Conservation (phyloP, 2,329 filamentous ascomycete genomes). For the Apiospora hydei region DNA sequence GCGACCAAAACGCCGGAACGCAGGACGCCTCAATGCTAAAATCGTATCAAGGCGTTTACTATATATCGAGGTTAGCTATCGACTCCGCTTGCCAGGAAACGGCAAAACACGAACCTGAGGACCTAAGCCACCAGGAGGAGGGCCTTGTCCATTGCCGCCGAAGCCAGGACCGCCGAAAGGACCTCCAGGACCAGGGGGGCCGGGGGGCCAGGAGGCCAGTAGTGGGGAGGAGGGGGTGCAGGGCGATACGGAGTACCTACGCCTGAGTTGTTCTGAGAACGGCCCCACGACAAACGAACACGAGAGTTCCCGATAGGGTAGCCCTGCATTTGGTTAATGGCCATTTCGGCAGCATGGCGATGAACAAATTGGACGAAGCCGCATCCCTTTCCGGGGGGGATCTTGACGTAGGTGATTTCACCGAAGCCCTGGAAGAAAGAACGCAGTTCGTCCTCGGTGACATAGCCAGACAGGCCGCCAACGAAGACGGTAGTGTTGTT, state of each 20-base stretch:
- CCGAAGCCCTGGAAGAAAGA: constrained; percentile 99
- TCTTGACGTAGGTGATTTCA: constrained; percentile 99
- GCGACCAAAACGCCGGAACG: constrained; percentile 30
- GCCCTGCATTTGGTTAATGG: constrained; percentile 99
- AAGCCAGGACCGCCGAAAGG: constrained; percentile 38
- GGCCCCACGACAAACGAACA: constrained; percentile 96
- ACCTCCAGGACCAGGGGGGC: constrained; percentile 33
- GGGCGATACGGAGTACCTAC: constrained; percentile 97
- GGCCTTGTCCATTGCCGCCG: constrained; percentile 36
- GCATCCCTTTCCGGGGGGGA: constrained; percentile 97
- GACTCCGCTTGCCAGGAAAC: neutral
- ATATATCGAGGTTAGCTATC: neutral
- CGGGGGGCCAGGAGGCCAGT: constrained; percentile 42
- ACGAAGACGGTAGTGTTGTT: constrained; percentile 99
- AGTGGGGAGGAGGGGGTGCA: constrained; percentile 62
- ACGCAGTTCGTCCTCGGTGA: constrained; percentile 98
- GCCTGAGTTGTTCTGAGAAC: constrained; percentile 98
- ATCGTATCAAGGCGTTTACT: constrained; percentile 30
- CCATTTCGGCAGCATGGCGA: constrained; percentile 98
- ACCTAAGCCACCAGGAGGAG: constrained; percentile 41
- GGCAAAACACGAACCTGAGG: constrained; percentile 38
- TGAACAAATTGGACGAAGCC: constrained; percentile 99
- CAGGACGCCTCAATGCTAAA: constrained; percentile 43
- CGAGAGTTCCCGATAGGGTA: constrained; percentile 99
- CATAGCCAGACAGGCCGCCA: constrained; percentile 94